A percentile compares a stretch with the other conserved stretches of the same genome.
phyloP scores from a whole-genome alignment of 139 green algal genomes.

The Haematococcus sp. region DNA sequence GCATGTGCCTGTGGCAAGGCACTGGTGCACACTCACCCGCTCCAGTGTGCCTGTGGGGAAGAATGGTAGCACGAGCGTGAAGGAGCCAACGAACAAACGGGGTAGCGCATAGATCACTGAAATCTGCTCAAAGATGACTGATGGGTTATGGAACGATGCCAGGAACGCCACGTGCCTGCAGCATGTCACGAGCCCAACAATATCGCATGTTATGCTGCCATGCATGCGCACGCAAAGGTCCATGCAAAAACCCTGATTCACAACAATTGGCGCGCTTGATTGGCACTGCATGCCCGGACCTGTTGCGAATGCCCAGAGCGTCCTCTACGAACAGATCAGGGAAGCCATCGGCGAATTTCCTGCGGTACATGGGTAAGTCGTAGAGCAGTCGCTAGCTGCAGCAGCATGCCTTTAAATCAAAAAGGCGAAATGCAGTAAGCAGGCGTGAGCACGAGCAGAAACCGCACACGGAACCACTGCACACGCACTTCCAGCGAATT shows the following conservation, averaged over 20 bases:
- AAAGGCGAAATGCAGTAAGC: too few relatives aligned
- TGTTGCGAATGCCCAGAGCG: constrained; percentile 85
- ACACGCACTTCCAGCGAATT: constrained; percentile 82
- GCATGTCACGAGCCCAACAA: too few relatives aligned
- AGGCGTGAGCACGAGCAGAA: neutral
- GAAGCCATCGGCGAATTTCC: constrained; percentile 93
- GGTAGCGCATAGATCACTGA: constrained; percentile 96
- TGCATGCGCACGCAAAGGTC: too few relatives aligned
- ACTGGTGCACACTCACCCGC: constrained; percentile 34
- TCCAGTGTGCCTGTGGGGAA: constrained; percentile 94
- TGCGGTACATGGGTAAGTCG: constrained; percentile 20
- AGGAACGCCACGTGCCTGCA: constrained; percentile 90
- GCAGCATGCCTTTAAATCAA: too few relatives aligned
- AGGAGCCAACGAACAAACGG: constrained; percentile 92
- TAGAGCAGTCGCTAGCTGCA: too few relatives aligned
- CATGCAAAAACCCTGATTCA: too few relatives aligned
- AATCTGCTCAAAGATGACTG: constrained; percentile 94
- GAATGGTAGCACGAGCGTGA: constrained; percentile 98
- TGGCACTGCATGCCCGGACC: constrained; percentile 14
- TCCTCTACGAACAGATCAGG: constrained; percentile 98
- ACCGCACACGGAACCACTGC: neutral
- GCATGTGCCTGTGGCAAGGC: too few relatives aligned
- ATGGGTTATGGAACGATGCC: constrained; percentile 90
- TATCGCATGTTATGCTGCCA: too few relatives aligned
- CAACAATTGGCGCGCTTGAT: too few relatives aligned